Percentiles rank a stretch among this genome's conserved stretches.
These are phyloP conservation scores for Venturia pyrina DNA, from an alignment of 2,329 filamentous ascomycete genomes.

Conservation along the genomic window DNA sequence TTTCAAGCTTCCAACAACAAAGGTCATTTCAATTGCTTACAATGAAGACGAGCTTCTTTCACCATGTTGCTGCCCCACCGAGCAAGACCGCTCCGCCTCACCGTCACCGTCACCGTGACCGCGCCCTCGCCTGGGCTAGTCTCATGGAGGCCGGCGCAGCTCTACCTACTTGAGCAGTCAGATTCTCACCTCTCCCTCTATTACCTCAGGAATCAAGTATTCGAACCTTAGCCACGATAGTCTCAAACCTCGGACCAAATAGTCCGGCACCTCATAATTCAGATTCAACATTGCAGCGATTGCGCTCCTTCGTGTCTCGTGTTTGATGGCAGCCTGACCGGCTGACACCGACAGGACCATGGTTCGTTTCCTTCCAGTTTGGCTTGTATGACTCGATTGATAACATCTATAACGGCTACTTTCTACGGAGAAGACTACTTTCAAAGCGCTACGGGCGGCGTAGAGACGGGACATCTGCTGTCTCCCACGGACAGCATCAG, in stretches of 20 bases:
- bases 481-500: background rate
- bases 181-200: background rate
- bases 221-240: background rate
- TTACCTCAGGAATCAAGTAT: no score
- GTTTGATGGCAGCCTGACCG: background rate
- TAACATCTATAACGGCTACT: background rate
- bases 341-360: background rate
- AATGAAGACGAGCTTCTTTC: background rate
- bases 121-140: background rate
- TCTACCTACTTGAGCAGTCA: background rate
- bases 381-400: background rate
- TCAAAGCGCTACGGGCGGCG: background rate
- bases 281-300: background rate
- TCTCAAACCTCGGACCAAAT: background rate
- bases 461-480: background rate
- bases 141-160: background rate
- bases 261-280: background rate
- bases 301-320: background rate
- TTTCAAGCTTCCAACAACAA: background rate
- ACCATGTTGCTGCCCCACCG: background rate
- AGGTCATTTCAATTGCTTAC: background rate
- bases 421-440: background rate
- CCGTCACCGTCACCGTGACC: background rate
- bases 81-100: background rate
- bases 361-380: background rate